Base-by-base conservation (phyloP, 345 rosid genomes). In the Jatropha curcas region DNA sequence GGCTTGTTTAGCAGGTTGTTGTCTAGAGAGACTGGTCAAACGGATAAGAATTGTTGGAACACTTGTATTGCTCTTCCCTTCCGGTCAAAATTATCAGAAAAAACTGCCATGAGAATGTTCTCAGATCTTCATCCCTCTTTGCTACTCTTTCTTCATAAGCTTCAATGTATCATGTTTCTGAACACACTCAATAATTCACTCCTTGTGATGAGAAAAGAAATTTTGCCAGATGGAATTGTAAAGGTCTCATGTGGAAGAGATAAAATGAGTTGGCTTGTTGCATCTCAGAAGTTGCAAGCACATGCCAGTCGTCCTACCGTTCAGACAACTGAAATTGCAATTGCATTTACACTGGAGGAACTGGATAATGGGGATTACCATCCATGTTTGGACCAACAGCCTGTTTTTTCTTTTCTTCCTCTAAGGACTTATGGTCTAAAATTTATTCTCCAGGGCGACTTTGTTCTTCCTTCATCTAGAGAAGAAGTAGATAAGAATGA, bases 371-470 rank as follows among this genome's bases (percentile, higher is more conserved):
- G 91, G 75, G 82, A 70, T 50, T 94, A 92, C 76, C 59, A 25
- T 77, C 91, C 97, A 45, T 65, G 71, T 71, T 81, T 92, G 71
- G 83, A 80, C 66, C 87, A 80, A 72, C 97, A 94, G 74, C 97
- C 97, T 37, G 97, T 90, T 71, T 94, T 92, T 84, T 86, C 98
- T 58, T 94, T 85, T 86, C 98, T 94, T 82, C 98, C 98, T 76
- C 76, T 94, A 24, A 86, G 98, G 85, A 88, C 95, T 24, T 94
- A 94, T 65, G 98, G 98, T 72, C 80, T 94, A 73, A 94, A 92
- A 82, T 94, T 94, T 79, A 92, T 94, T 76, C 83, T 94, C 60
- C 97, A 94, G 83, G 98, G 97, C 48, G 98, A 92, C 85, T 94
- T 94, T 81, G 83, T 89, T 79, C 97, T 94, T 68, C 91, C 98